Base-by-base conservation (phyloP, 106 monocot species). In the Acanthochlamys bracteata region DNA sequence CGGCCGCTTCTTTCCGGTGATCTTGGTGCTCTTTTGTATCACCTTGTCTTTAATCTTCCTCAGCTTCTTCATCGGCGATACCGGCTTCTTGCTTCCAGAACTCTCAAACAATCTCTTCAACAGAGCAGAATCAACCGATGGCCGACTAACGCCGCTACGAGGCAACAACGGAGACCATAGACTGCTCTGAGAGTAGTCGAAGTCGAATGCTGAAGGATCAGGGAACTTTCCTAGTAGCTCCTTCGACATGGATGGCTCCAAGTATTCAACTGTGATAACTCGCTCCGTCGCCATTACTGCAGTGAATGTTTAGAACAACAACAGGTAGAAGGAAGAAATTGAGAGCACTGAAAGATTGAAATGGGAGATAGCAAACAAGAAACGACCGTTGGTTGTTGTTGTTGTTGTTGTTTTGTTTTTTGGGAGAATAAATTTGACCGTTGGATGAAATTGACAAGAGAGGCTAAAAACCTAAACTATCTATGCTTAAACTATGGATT, bases 151-250 rank as follows among this genome's bases (percentile, higher is more conserved):
- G 14, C 46, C 24, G 64, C 69, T 66, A 13, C 78, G 75, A 15
- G 80, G 87, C 19, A 88, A 43, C 42, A 84, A 70, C 14, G 96
- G 96, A 7, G 96, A 98, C 96, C 96, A 98, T 13, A 98, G 80
- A 41, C 66, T 64, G 76, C 96, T 98, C 85, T 91, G 84, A 11
- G 80, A 51, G 88, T 98, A 98, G 77, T 98, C 91, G 76, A 98
- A 98, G 57, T 79, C 88, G 59, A 80, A 85, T 10, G 84, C 80
- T 0, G 96, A 88, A 16, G 63, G n/a, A 49, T 91, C 96, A 0
- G 96, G 91, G 72, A 91, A 98, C 71, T 91, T 98, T 72, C 64
- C 25, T 61, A 91, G 85, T 63, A 98, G 88, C 9, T 75, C 85
- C 19, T 41, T 59, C 17, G 91, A 76, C 96, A 98, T 98, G 55